phyloP scores from a whole-genome alignment of 2,329 filamentous ascomycete species.

The Pseudopyrenochaeta lycopersici region DNA sequence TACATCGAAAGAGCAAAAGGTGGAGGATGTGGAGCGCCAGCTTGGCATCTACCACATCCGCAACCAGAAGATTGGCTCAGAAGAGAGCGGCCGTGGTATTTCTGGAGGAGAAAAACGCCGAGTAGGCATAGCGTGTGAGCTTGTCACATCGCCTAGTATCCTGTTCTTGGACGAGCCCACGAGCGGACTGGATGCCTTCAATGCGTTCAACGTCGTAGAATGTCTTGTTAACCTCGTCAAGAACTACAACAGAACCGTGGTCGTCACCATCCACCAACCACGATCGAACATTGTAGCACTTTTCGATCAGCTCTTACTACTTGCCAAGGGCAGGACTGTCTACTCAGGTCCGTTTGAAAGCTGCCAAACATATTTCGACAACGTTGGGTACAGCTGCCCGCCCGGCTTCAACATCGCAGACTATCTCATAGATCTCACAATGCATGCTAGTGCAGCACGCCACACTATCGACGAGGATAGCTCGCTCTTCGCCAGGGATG shows the following conservation, averaged over 20 bases:
- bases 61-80: slow-evolving; percentile 93
- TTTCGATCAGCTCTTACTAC: slow-evolving; percentile 90
- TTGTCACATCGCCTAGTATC: slow-evolving; percentile 96
- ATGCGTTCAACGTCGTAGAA: slow-evolving; percentile 97
- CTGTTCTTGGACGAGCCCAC: slow-evolving; percentile 97
- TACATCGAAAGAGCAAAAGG: slow-evolving; percentile 86
- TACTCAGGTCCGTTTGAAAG: slow-evolving; percentile 90
- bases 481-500: slow-evolving; percentile 68
- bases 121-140: slow-evolving; percentile 95
- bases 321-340: slow-evolving; percentile 88
- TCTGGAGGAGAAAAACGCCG: slow-evolving; percentile 96
- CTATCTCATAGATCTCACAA: slow-evolving; percentile 95
- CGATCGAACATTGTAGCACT: slow-evolving; percentile 97
- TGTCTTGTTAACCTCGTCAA: slow-evolving; percentile 94
- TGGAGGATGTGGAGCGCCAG: slow-evolving; percentile 93
- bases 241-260: slow-evolving; percentile 94
- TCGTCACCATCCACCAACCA: slow-evolving; percentile 98
- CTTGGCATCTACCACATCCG: slow-evolving; percentile 94
- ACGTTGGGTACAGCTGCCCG: slow-evolving; percentile 90
- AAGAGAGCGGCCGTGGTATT: slow-evolving; percentile 93
- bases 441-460: slow-evolving; percentile 79
- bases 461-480: slow-evolving; percentile 66
- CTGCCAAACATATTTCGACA: slow-evolving; percentile 93
- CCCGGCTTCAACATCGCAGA: slow-evolving; percentile 99
- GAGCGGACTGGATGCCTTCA: slow-evolving; percentile 93